These are phyloP conservation scores for Talaromyces piceae DNA, from an alignment of 2,329 filamentous ascomycete species.

Conservation along the genomic window DNA sequence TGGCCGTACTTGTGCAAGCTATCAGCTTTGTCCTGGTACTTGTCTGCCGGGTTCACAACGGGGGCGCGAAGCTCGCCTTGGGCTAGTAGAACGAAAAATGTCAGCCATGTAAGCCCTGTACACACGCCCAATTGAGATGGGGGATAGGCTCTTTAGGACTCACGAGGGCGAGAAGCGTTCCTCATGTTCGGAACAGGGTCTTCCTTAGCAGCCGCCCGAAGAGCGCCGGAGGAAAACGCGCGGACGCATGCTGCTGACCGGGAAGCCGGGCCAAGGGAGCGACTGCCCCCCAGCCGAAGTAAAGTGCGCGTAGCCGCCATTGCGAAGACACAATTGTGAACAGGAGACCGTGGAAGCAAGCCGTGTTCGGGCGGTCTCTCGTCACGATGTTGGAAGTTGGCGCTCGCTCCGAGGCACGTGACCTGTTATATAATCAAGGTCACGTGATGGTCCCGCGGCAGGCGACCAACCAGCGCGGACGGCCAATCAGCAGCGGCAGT, in stretches of 20 bases:
- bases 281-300: constrained; percentile 36
- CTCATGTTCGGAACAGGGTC: constrained; percentile 53
- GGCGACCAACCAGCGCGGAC: background rate
- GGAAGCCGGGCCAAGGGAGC: constrained; percentile 29
- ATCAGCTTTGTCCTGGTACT: constrained; percentile 79
- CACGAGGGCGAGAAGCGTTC: constrained; percentile 48
- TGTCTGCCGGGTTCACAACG: constrained; percentile 86
- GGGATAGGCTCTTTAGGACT: constrained; percentile 18
- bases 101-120: constrained; percentile 3
- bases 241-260: constrained; percentile 27
- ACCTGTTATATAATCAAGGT: background rate
- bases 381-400: constrained; percentile 7
- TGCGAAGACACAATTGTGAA: constrained; percentile 16
- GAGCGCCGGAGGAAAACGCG: constrained; percentile 33
- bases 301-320: constrained; percentile 41
- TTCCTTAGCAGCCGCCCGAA: constrained; percentile 36
- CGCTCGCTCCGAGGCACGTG: constrained; percentile 7
- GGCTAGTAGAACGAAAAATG: constrained; percentile 24
- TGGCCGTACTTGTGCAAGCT: constrained; percentile 89
- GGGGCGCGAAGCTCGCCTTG: constrained; percentile 63
- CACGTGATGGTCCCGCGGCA: constrained; percentile 6
- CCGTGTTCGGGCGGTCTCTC: constrained; percentile 1
- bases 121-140: constrained; percentile 4
- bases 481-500: background rate
- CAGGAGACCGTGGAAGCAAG: background rate